phyloP scores from a whole-genome alignment of 306 rosid species.

The Fragaria nilgerrensis region DNA sequence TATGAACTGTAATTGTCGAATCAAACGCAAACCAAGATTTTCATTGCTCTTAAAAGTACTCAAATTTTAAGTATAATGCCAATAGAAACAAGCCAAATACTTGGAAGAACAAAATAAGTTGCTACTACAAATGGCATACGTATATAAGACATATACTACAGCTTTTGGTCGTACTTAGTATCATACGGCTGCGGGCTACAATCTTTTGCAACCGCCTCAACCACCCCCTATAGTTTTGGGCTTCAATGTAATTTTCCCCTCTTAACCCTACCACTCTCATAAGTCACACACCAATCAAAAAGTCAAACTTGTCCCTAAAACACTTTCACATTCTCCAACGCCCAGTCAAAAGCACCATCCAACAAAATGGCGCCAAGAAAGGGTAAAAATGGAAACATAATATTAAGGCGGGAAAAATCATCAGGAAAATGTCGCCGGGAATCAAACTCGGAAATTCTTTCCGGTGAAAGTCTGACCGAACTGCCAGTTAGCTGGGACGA shows the following conservation, averaged over 20 bases:
- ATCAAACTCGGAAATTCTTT: slow-evolving; percentile 73
- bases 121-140: slow-evolving; percentile 11
- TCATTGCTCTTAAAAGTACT: not conserved
- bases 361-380: slow-evolving; percentile 26
- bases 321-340: slow-evolving; percentile 38
- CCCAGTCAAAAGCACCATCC: slow-evolving; percentile 32
- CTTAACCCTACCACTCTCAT: slow-evolving; percentile 24
- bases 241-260: not conserved
- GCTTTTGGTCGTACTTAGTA: slow-evolving; percentile 27
- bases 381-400: slow-evolving; percentile 34
- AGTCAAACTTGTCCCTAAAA: not conserved
- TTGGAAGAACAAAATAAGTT: not conserved
- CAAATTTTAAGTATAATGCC: not conserved
- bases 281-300: slow-evolving; percentile 23
- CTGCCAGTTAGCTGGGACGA: slow-evolving; percentile 77
- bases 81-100: slow-evolving; percentile 24
- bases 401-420: slow-evolving; percentile 31
- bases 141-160: slow-evolving; percentile 20
- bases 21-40: not conserved
- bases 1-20: not conserved
- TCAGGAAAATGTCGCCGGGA: not conserved
- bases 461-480: slow-evolving; percentile 96
- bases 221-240: slow-evolving; percentile 29
- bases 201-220: slow-evolving; percentile 63
- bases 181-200: slow-evolving; percentile 66